A percentile compares a stretch with the other conserved stretches of the same genome.
These are phyloP conservation scores for Penicillium sp. DNA, from an alignment of 2,329 filamentous ascomycete genomes.

Conservation along the genomic window DNA sequence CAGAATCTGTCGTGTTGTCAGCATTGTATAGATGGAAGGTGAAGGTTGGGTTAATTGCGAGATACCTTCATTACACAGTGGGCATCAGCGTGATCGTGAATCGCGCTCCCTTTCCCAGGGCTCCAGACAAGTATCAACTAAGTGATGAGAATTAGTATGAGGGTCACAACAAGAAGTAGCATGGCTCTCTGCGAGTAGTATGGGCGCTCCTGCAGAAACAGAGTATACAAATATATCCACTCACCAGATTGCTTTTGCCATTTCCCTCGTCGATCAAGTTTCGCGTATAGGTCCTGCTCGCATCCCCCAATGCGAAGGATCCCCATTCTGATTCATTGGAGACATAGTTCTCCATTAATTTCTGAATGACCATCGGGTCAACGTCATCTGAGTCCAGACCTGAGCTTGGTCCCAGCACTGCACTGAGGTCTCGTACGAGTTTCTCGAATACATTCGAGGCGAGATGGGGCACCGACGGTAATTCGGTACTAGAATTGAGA, in stretches of 20 bases:
- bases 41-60: not conserved
- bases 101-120: conserved; percentile 78
- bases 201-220: not conserved
- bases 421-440: conserved; percentile 74
- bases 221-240: conserved; percentile 29
- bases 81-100: conserved; percentile 87
- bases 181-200: no score
- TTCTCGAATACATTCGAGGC: conserved; percentile 60
- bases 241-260: conserved; percentile 74
- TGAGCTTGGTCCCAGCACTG: conserved; percentile 76
- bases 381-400: conserved; percentile 83
- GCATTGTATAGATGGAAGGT: not conserved
- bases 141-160: conserved; percentile 18
- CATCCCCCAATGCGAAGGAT: conserved; percentile 74
- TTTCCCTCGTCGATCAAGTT: conserved; percentile 92
- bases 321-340: conserved; percentile 73
- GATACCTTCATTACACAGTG: conserved; percentile 84
- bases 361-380: conserved; percentile 71
- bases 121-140: conserved; percentile 89
- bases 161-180: no score
- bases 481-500: conserved; percentile 27
- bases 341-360: conserved; percentile 74
- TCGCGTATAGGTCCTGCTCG: conserved; percentile 74
- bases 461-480: conserved; percentile 12
- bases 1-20: conserved; percentile 61